Evolutionary conservation across 805 yeast genomes (phyloP).

Genomic region (Sugiyamaella marilandica): DNA sequence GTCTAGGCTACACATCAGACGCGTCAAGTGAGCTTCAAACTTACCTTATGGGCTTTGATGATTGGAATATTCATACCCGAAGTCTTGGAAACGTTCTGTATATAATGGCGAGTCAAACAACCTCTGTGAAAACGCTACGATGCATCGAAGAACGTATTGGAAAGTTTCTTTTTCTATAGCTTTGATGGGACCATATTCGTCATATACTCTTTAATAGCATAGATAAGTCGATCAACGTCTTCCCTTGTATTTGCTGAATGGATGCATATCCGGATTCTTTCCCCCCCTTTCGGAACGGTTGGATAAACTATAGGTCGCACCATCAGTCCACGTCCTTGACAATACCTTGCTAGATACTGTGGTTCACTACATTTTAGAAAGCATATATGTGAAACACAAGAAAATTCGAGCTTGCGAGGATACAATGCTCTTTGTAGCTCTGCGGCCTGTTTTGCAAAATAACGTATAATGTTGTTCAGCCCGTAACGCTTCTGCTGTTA

Average conservation of each 20-base stretch:
- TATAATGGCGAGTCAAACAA: conserved; percentile 18
- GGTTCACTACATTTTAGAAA: conserved; percentile 16
- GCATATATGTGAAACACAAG: conserved; percentile 7
- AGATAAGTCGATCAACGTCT: conserved; percentile 18
- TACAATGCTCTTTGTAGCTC: background rate
- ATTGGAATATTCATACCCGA: conserved; percentile 24
- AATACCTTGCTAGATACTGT: conserved; percentile 17
- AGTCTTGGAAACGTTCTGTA: conserved; percentile 26
- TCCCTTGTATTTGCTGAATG: conserved; percentile 19
- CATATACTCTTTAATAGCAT: background rate
- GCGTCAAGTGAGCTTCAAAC: conserved; percentile 14
- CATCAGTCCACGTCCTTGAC: conserved; percentile 21
- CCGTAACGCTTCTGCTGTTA: background rate
- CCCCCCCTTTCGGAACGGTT: conserved; percentile 26
- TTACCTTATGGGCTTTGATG: conserved; percentile 8
- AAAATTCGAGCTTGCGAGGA: conserved; percentile 2
- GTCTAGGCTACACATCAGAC: conserved; percentile 20
- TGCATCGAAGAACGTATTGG: conserved; percentile 6
- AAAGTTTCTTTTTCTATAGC: background rate
- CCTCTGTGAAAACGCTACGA: background rate
- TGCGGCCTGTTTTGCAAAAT: background rate
- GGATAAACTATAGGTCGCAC: conserved; percentile 26
- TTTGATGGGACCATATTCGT: background rate
- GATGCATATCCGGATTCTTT: conserved; percentile 23
- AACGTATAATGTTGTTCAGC: background rate